Conservation (phyloP, 192 early-diverging fungal genomes). For the Entrophospora sp. region DNA sequence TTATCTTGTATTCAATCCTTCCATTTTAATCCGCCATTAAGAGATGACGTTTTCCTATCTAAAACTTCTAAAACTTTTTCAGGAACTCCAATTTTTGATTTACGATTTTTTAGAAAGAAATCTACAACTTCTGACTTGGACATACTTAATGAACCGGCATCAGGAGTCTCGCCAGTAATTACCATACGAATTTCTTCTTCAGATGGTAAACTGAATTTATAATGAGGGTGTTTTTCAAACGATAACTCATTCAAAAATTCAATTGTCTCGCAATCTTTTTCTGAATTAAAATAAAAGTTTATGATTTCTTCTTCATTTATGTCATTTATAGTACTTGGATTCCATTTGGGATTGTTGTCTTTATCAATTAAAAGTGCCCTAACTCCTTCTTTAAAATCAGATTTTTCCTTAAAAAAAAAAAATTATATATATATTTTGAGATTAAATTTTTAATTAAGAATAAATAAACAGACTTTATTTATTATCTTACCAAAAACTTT, state of each 20-base stretch:
- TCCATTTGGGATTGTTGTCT: conserved; percentile 61
- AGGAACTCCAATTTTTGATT: conserved; percentile 56
- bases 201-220: conserved; percentile 51
- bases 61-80: conserved; percentile 60
- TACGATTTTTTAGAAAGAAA: conserved; percentile 50
- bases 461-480: background rate
- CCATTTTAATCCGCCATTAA: conserved; percentile 32
- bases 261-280: conserved; percentile 22
- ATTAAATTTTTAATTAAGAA: background rate
- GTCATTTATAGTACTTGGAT: conserved; percentile 47
- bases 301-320: conserved; percentile 43
- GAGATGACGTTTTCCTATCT: conserved; percentile 36
- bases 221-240: conserved; percentile 50
- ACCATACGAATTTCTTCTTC: conserved; percentile 57
- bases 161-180: conserved; percentile 54
- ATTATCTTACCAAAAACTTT: conserved; percentile 47
- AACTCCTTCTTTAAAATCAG: conserved; percentile 90
- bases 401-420: conserved; percentile 31
- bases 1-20: too few relatives aligned
- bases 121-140: conserved; percentile 46
- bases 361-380: conserved; percentile 64
- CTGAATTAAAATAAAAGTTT: conserved; percentile 45
- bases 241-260: conserved; percentile 32
- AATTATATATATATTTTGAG: background rate
- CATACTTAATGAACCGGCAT: conserved; percentile 51